Base-by-base conservation (phyloP, 2,329 filamentous ascomycete genomes). In the Xylariaceae sp. region DNA sequence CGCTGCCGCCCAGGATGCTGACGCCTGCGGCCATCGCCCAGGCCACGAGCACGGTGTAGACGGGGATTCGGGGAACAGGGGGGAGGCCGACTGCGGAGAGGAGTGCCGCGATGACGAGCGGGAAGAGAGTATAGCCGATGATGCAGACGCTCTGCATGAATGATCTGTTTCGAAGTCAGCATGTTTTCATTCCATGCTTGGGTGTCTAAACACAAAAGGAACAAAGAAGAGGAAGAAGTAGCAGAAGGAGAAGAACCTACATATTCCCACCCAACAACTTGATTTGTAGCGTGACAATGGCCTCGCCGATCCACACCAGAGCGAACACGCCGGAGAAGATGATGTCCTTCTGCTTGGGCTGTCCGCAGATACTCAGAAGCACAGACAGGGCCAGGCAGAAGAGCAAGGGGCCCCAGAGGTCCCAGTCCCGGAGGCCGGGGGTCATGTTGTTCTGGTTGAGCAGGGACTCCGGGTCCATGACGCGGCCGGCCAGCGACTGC, bases 111-210 rank as follows among this genome's bases (percentile, higher is more conserved):
- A 98, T 85, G 53, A 97, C 92, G 37, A 98, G 78, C 2, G 92
- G 92, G 67, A 98, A 98, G 40, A 98, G 78, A 1, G 92, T 98
- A 65, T 98, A 98, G 31, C 92, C 92, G 60, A 98, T 98, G 55
- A 98, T 94, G 64, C 89, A 97, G 51, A 98, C 78, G 41, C 88
- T 94, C 65, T 98, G 92, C 58, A 94, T 92, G 63, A 98, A 98
- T 13, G 92, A 96, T 56, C 90, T 97, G 59, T 35, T 26, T 11
- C 17, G 16, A 9, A 15, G 46, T 58, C 50, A 61, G 29, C 14
- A 30, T 17, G n/a, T n/a, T 19, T 9, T 18, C 14, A 7, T 23
- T 23, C 21, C 21, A 24, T 24, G 21, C 21, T 11, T 6, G 11
- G 11, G 11, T 6, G 11, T 7, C 21, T 24, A 11, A 6, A 11